Percentiles rank a stretch among this genome's conserved stretches.
These are phyloP conservation scores for Russula abietina DNA, from an alignment of 768 basidiomycete species.

Conservation along the genomic window DNA sequence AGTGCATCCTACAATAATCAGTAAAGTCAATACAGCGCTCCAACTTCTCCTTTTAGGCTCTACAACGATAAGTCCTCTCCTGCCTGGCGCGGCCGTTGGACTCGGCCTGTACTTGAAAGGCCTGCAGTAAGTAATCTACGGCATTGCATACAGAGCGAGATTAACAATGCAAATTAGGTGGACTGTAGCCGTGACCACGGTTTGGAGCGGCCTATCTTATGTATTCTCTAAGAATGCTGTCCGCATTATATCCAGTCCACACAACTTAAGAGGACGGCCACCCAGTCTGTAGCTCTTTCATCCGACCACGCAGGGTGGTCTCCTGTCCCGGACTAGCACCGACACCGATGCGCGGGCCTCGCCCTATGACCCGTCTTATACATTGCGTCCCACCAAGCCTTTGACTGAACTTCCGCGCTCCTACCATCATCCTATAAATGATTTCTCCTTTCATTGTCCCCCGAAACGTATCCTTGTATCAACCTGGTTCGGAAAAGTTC, in stretches of 20 bases:
- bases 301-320: not conserved
- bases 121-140: constrained; percentile 31
- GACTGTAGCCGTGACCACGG: constrained; percentile 83
- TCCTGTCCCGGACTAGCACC: not conserved
- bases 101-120: constrained; percentile 68
- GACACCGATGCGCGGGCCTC: not conserved
- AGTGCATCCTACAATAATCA: constrained; percentile 88
- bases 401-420: not conserved
- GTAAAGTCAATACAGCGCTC: constrained; percentile 92
- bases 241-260: constrained; percentile 37
- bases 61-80: constrained; percentile 78
- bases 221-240: constrained; percentile 71
- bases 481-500: not conserved
- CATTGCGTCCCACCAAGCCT: not conserved
- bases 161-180: constrained; percentile 42
- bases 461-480: not conserved
- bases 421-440: not conserved
- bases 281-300: not conserved
- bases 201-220: constrained; percentile 87
- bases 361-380: not conserved
- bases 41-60: constrained; percentile 88
- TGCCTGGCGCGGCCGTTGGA: constrained; percentile 52
- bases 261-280: constrained; percentile 3
- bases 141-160: not conserved
- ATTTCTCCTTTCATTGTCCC: not conserved